Percentiles rank a stretch among this genome's conserved stretches.
Evolutionary conservation across 1,139 yeast species (phyloP).

Genomic region (Eremothecium gossypii): DNA sequence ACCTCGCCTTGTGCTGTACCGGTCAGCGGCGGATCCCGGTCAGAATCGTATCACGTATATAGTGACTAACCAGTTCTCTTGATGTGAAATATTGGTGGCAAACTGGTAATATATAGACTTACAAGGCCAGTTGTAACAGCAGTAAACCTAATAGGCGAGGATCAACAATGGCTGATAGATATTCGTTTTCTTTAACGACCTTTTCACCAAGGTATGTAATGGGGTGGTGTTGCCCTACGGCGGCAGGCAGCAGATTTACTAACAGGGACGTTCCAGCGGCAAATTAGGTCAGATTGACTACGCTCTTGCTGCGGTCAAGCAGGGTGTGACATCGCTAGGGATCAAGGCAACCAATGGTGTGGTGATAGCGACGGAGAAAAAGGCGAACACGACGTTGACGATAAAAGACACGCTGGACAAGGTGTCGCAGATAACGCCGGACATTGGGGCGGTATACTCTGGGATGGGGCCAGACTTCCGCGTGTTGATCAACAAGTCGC

Average conservation of each 20-base stretch:
- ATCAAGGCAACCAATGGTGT: constrained; percentile 95
- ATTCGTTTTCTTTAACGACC: constrained; percentile 92
- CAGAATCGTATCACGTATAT: no score
- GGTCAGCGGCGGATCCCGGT: no score
- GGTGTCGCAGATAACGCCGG: constrained; percentile 81
- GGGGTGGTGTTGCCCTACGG: no score
- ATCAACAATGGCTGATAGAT: constrained; percentile 81
- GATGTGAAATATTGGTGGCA: no score
- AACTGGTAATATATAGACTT: no score
- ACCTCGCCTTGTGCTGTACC: no score
- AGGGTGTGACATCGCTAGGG: constrained; percentile 95
- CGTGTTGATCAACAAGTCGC: constrained; percentile 84
- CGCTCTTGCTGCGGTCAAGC: constrained; percentile 94
- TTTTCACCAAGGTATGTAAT: constrained; percentile 82
- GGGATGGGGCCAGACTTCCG: constrained; percentile 99
- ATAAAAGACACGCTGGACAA: constrained; percentile 70
- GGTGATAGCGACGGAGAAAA: constrained; percentile 93
- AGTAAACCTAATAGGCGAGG: no score
- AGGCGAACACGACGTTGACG: constrained; percentile 69
- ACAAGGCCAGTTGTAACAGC: no score
- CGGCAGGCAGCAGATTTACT: constrained; percentile 1
- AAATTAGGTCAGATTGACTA: constrained; percentile 96
- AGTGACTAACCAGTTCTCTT: no score
- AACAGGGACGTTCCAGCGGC: constrained; percentile 44
- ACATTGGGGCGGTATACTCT: constrained; percentile 91